phyloP scores from a whole-genome alignment of 129 eudicot species.

The Heracleum sosnowskyi region DNA sequence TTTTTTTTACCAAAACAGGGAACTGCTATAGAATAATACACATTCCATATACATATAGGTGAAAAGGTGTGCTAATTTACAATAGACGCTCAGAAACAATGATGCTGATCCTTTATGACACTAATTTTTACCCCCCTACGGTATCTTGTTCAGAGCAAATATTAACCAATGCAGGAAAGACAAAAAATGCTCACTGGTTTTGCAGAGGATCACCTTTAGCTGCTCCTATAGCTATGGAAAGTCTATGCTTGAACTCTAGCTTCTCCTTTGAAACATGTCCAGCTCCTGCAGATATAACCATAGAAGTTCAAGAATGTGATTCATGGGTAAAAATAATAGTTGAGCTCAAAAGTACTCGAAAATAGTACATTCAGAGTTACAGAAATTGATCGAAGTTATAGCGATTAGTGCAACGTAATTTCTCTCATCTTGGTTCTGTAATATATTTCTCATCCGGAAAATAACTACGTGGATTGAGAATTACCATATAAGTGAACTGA shows the following conservation, averaged over 20 bases:
- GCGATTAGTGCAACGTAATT: background rate
- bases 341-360: background rate
- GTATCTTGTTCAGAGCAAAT: conserved; percentile 24
- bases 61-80: background rate
- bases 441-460: background rate
- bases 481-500: conserved; percentile 93
- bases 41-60: background rate
- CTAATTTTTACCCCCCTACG: background rate
- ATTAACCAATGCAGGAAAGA: conserved; percentile 76
- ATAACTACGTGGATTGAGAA: conserved; percentile 14
- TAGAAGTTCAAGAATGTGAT: background rate
- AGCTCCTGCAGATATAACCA: conserved; percentile 48
- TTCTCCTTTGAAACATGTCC: conserved; percentile 70
- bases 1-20: conserved; percentile 2
- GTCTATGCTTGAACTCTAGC: conserved; percentile 96
- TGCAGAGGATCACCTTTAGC: conserved; percentile 99
- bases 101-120: background rate
- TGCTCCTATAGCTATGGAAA: conserved; percentile 89
- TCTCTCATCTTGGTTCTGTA: background rate
- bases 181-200: conserved; percentile 97
- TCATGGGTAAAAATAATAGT: conserved; percentile 1
- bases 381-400: background rate
- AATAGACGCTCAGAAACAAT: background rate
- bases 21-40: background rate
- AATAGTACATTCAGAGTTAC: background rate